These are phyloP conservation scores for Xylariaceae sp. DNA, from an alignment of 2,329 filamentous ascomycete species.

Conservation along the genomic window DNA sequence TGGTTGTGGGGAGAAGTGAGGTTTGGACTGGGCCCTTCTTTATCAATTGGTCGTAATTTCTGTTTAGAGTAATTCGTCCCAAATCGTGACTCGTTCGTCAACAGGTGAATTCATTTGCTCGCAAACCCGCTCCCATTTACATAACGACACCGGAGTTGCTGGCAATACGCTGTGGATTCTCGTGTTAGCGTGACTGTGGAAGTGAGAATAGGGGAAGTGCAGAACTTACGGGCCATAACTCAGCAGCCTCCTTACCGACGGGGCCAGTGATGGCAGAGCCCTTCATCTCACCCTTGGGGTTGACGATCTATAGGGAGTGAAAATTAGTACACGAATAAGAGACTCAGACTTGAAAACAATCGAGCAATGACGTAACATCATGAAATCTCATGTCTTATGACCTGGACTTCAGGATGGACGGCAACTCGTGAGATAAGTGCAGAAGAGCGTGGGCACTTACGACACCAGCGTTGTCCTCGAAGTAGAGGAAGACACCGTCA, in stretches of 20 bases:
- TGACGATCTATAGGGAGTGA: conserved; percentile 70
- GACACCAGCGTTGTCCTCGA: conserved; percentile 99
- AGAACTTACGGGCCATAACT: conserved; percentile 89
- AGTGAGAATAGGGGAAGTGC: not conserved
- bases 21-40: conserved; percentile 4
- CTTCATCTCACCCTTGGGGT: conserved; percentile 99
- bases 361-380: conserved; percentile 42
- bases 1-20: conserved; percentile 21
- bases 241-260: conserved; percentile 98
- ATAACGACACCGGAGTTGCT: conserved; percentile 99
- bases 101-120: conserved; percentile 23
- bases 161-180: conserved; percentile 75
- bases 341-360: conserved; percentile 58
- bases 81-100: conserved; percentile 29
- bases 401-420: conserved; percentile 98
- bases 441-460: conserved; percentile 95
- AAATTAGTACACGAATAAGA: conserved; percentile 33
- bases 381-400: not conserved
- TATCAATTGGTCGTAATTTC: no score
- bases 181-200: conserved; percentile 25
- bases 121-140: conserved; percentile 56
- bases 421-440: conserved; percentile 97
- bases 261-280: conserved; percentile 98
- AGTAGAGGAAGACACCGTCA: conserved; percentile 99
- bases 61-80: conserved; percentile 13